Evolutionary conservation across 495 filamentous ascomycete species (phyloP), one percentile per base, ranked within the genome.

Genomic region (Bacidia rubella): DNA sequence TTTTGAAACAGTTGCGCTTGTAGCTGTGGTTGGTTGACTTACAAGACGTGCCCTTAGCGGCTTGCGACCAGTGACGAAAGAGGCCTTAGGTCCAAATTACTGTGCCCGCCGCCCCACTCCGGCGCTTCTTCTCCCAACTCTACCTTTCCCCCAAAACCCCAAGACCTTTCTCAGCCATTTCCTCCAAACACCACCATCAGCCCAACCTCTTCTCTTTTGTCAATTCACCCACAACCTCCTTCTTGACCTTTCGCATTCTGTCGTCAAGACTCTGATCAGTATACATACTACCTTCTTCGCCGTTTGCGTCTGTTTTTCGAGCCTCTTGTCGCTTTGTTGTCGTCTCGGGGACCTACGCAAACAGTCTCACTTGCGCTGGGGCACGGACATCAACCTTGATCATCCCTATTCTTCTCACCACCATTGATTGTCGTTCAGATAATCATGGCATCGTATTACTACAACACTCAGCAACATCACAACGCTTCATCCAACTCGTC

Each of bases 401-500:
- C 47, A 38, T 25, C 25, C 47, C 22, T 11, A 32, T 0, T 11
- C 26, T 21, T 11, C 10, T 17, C 47, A 38, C 15, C 25, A 32
- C 10, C 26, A 35, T 50, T n/a, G 22, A 38, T 19, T 38, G 17
- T 4, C 25, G 17, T 38, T 17, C 26, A 21, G 4, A 32, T 24
- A 19, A 50, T 17, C 0, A 50, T 50, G 47, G 24, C 47, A 19
- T 50, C 47, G 20, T 50, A 35, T 7, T 38, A 32, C 17, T 50
- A 50, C 25, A 50, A 50, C 25, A 17, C 47, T n/a, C 47, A 50
- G 47, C 47, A 29, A 9, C 47, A 50, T 60, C 78, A 79, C 56
- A 80, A 83, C 56, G 81, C 75, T 66, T 57, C 75, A 68, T 61
- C 70, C 64, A 54, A 65, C 71, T 74, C 62, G 65, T 75, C 65